Evolutionary conservation across 1,139 yeast species (phyloP), one percentile per base, ranked within the genome.

Genomic region (Eremothecium cymbalariae): DNA sequence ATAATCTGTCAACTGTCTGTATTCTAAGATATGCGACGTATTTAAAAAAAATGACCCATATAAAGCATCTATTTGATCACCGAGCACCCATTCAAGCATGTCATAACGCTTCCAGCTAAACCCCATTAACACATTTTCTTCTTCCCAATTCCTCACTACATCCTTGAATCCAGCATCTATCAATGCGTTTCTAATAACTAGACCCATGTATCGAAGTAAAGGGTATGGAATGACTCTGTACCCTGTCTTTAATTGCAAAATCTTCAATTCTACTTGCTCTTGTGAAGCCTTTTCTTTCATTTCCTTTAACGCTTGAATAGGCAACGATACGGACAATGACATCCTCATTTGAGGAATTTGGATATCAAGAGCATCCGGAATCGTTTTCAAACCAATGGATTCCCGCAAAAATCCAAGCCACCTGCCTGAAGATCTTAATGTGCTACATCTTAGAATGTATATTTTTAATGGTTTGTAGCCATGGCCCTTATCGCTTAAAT

Each of bases 81-180:
- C 77, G 31, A 66, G 56, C 7, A 77, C 59, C 95, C 95, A 85
- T 46, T 83, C 93, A 8, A 84, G 49, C 22, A 86, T 62, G 53
- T 84, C 95, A 51, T 78, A 83, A 32, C 72, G 64, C 41, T 75
- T 72, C 67, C 81, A 73, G 48, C 70, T 80, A 53, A 67, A 69
- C 40, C 82, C 84, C 51, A 46, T 65, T 55, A 55, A 50, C 3
- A 45, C 41, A 9, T 52, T 49, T 4, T 46, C 36, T 2, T 32
- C 44, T 35, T 40, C 53, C 45, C 57, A 48, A 9, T 35, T 27
- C 7, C 43, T 30, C 9, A 50, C 38, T 2, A 44, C 20, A 1
- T 45, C 38, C 1, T 28, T 20, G 25, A 39, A 50, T 2, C 58
- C 59, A 6, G 54, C 40, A 14, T 42, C 38, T 3, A 34, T 22